Evolutionary conservation across 1,139 yeast species (phyloP), one percentile per base, ranked within the genome.

Genomic region (Yamadazyma membranifaciens): DNA sequence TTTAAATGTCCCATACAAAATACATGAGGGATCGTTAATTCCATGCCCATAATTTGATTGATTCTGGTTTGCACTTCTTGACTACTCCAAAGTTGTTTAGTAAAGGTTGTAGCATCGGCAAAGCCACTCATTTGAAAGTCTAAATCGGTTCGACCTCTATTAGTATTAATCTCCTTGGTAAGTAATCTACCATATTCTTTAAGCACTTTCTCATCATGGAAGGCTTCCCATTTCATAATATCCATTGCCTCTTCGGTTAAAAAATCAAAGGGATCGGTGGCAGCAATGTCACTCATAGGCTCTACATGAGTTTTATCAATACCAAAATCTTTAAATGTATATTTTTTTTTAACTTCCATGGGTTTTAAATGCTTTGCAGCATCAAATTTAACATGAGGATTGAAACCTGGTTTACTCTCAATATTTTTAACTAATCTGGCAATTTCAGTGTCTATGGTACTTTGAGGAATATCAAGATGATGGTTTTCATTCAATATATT

Each of bases 121-220:
- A 56, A 63, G 22, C 65, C 65, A 36, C 67, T 61, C 31, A 63
- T 46, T 36, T 59, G 65, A 44, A 63, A 58, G 45, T 63, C 68
- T 26, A 54, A 44, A 12, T 41, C 27, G 6, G 57, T 51, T 22
- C 56, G 52, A 12, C 49, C 49, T 9, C 47, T 58, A 14, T 36
- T 54, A 10, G 36, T 14, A 27, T 30, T 50, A 24, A 59, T 59
- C 7, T 20, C 24, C 24, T 20, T 20, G 24, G 24, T 20, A 5
- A 20, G 7, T 20, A 56, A 40, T 44, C 65, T 53, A 1, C 59
- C 64, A 41, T 49, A 56, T 6, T 56, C 48, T 13, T 52, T 50
- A 16, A 61, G 29, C 38, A 75, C 64, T 2, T 51, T 48, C 2
- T 52, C 41, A n/a, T 55, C 54, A 37, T 53, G 54, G 26, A 64